Evolutionary conservation across 331 rosid species (phyloP), one percentile per base, ranked within the genome.

Genomic region (Spiraea crenata): DNA sequence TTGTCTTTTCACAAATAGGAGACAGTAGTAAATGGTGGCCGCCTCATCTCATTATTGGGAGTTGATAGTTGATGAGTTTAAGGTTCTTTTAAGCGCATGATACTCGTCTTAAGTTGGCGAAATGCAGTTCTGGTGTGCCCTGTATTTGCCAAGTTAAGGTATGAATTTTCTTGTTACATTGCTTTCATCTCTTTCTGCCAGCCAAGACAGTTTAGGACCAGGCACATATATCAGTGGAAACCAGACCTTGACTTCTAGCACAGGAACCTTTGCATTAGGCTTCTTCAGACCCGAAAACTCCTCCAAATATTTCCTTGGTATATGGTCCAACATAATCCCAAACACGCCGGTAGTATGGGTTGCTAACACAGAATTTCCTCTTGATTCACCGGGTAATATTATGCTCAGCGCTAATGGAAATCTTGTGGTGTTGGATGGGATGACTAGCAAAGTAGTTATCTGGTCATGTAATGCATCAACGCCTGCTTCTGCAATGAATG

Each of bases 211-310:
- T 44, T 44, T 44, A 44, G 48, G 8, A 44, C 48, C 48, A 13
- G 51, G 6, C 0, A 48, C 13, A 63, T 39, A 20, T 80, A 49
- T 85, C 72, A 67, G 82, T 0, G 3, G 69, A 7, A 63, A 78
- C 60, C 82, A 78, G 75, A 84, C 89, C 37, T 69, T 84, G 6
- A 15, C 69, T 39, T 85, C 91, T 6, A 1, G 74, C 7, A 62
- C 34, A 13, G 87, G 68, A 0, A 45, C 15, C 59, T 88, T 83
- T 17, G 87, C 59, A 63, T 15, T 88, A 6, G 93, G 93, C 66
- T 88, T 88, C 87, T 85, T 81, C 82, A 77, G 6, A 1, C 77
- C 77, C 72, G 87, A 86, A 77, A 83, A 71, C 7, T 74, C 86
- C 45, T 79, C 88, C 9, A 85, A 85, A 5, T 83, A 77, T 76